Conservation (phyloP, 148 eudicot genomes). For the Rhododendron kiyosumense region DNA sequence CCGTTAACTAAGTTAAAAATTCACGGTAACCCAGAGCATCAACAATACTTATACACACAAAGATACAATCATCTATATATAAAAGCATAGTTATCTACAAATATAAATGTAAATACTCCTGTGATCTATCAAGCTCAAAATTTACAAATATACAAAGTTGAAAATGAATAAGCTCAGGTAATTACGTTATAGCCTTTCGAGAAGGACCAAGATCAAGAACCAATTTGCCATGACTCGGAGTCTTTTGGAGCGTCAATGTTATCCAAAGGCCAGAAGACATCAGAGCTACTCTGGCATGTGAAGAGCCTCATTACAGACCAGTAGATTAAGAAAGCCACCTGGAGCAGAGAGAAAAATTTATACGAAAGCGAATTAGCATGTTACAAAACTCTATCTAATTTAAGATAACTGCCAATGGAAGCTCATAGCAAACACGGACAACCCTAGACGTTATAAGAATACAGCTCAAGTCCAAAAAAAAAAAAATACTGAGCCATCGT, state of each 20-base stretch:
- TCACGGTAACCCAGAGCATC: neutral
- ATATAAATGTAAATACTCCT: neutral
- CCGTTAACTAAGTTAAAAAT: neutral
- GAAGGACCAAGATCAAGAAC: conserved; percentile 70
- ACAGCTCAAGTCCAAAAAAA: neutral
- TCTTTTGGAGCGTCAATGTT: conserved; percentile 39
- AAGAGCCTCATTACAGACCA: conserved; percentile 97
- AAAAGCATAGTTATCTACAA: neutral
- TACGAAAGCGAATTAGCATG: neutral
- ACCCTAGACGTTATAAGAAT: neutral
- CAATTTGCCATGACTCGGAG: conserved; percentile 36
- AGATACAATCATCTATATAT: neutral
- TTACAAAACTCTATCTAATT: neutral
- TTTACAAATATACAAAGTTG: neutral
- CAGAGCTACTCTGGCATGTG: conserved; percentile 45
- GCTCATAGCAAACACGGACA: neutral
- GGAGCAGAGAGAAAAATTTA: neutral
- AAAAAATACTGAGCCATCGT: neutral
- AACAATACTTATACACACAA: neutral
- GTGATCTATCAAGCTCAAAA: neutral
- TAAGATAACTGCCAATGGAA: neutral
- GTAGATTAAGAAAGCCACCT: conserved; percentile 89
- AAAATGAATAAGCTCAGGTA: neutral
- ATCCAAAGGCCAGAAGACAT: conserved; percentile 75
- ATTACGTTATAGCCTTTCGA: conserved; percentile 51